A percentile compares a stretch with the other conserved stretches of the same genome.
Evolutionary conservation across 139 green algal genomes (phyloP).

Genomic region (Chlamydomonas sp.): DNA sequence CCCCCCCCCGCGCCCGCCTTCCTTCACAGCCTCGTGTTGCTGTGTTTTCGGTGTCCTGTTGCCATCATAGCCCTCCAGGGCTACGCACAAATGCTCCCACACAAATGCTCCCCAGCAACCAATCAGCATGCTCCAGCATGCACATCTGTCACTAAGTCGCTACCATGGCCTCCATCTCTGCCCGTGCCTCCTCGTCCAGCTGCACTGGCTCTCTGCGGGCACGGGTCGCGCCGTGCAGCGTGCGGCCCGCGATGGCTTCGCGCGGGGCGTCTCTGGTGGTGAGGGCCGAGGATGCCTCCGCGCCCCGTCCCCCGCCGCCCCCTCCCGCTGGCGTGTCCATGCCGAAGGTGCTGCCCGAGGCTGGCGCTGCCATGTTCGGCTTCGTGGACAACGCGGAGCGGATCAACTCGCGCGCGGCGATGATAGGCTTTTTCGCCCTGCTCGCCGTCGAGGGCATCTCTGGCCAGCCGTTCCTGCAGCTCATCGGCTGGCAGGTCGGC

Average conservation of each 20-base stretch:
- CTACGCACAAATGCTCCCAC: too few species aligned
- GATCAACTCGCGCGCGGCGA: conserved; percentile 71
- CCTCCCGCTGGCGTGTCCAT: conserved; percentile 6
- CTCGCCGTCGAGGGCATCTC: conserved; percentile 65
- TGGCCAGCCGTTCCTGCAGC: conserved; percentile 61
- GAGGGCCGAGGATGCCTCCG: too few species aligned
- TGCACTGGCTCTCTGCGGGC: background rate
- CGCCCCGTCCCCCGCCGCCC: too few species aligned
- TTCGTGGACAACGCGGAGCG: conserved; percentile 53
- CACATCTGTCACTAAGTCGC: background rate
- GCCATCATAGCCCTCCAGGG: too few species aligned
- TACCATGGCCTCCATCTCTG: background rate
- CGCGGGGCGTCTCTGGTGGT: too few species aligned
- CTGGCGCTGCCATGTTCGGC: conserved; percentile 11
- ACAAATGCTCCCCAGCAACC: background rate
- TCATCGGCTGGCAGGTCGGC: conserved; percentile 29
- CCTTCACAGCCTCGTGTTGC: too few species aligned
- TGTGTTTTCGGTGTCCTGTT: too few species aligned
- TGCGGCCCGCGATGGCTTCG: background rate
- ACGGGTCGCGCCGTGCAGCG: too few species aligned
- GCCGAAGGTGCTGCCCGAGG: background rate
- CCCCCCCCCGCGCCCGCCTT: too few species aligned
- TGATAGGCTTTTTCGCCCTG: conserved; percentile 84
- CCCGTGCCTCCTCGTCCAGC: background rate
- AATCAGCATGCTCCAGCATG: background rate